Conservation (phyloP, 2,329 filamentous ascomycete genomes). For the Sclerotinia borealis region DNA sequence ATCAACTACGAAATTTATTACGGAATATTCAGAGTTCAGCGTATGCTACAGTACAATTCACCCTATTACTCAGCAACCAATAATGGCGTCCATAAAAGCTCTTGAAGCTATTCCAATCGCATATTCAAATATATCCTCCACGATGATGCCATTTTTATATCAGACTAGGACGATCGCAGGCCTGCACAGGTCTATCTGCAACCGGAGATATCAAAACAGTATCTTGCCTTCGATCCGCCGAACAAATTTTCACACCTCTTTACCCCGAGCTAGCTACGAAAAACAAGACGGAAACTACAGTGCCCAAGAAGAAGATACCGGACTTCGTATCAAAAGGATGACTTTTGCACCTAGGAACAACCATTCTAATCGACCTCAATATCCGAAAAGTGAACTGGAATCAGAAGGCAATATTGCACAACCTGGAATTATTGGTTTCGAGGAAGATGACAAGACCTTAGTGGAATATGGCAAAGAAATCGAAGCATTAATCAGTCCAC, state of each 20-base stretch:
- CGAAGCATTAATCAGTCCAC: conserved; percentile 20
- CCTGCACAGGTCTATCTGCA: conserved; percentile 6
- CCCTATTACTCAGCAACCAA: too few species aligned
- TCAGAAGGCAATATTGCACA: background rate
- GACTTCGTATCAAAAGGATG: background rate
- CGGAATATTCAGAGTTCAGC: background rate
- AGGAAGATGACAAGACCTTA: conserved; percentile 14
- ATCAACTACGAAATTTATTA: background rate
- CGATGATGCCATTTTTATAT: conserved; percentile 63
- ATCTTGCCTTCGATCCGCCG: background rate
- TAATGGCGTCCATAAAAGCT: conserved; percentile 13
- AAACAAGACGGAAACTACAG: background rate
- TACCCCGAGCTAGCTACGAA: background rate
- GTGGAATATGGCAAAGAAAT: conserved; percentile 18
- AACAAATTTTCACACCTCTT: conserved; percentile 5
- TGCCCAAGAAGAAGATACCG: background rate
- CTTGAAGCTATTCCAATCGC: conserved; percentile 11
- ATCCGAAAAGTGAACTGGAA: conserved; percentile 1
- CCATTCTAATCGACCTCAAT: background rate
- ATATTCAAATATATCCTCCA: conserved; percentile 20
- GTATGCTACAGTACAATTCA: background rate
- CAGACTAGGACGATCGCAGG: conserved; percentile 58
- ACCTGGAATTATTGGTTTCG: conserved; percentile 11
- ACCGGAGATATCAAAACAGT: background rate
- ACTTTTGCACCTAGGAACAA: background rate